Evolutionary conservation across 2,329 filamentous ascomycete species (phyloP).

Genomic region (Arthrobotrys pseudoclavata): DNA sequence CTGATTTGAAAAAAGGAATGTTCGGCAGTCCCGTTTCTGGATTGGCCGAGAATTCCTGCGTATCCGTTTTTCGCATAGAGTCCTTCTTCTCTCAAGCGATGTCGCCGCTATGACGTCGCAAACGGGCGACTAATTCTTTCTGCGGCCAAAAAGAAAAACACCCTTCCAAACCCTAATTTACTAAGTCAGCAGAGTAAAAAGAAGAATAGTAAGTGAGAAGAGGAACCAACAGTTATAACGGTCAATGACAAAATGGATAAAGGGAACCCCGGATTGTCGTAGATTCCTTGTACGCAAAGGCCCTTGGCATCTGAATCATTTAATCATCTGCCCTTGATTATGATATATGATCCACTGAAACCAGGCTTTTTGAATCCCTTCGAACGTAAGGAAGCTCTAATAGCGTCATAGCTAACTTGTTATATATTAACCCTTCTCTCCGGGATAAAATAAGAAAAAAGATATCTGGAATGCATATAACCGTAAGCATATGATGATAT

Average conservation of each 20-base stretch:
- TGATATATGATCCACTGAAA: slow-evolving; percentile 20
- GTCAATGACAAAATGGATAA: neutral
- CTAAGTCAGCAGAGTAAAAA: neutral
- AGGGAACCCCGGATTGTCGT: slow-evolving; percentile 19
- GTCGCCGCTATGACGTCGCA: slow-evolving; percentile 19
- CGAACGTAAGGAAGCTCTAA: neutral
- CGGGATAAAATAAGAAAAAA: neutral
- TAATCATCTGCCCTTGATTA: slow-evolving; percentile 1
- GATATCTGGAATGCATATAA: neutral
- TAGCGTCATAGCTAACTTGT: slow-evolving; percentile 38
- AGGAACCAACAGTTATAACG: neutral
- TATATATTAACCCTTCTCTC: neutral
- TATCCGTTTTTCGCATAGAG: neutral
- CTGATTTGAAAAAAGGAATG: neutral
- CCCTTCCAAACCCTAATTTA: neutral
- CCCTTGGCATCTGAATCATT: slow-evolving; percentile 5
- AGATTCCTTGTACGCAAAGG: neutral
- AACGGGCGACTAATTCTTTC: slow-evolving; percentile 3
- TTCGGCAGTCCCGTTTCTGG: slow-evolving; percentile 7
- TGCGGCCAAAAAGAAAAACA: slow-evolving; percentile 3
- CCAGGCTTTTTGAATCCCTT: slow-evolving; percentile 19
- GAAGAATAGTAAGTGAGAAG: neutral
- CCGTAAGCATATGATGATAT: slow-evolving; percentile 33
- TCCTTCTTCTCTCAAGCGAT: neutral
- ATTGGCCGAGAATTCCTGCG: neutral